Conservation (phyloP, 768 basidiomycete genomes). For the Mycena indigotica region DNA sequence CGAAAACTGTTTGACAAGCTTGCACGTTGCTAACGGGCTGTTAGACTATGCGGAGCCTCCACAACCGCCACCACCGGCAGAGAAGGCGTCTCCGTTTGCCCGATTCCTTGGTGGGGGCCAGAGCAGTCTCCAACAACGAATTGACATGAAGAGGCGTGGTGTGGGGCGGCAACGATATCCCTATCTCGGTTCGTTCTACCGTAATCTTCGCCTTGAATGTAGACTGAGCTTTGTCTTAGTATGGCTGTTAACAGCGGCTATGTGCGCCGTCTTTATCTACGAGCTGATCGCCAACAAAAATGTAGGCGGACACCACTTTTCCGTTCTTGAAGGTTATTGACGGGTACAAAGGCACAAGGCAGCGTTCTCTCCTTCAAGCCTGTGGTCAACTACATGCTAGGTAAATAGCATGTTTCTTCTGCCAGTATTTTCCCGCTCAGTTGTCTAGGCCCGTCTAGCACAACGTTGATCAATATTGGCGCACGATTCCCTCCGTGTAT, state of each 20-base stretch:
- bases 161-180: conserved; percentile 82
- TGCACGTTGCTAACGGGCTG: background rate
- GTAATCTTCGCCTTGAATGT: conserved; percentile 15
- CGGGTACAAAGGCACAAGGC: conserved; percentile 58
- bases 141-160: conserved; percentile 86
- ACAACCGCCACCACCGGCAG: conserved; percentile 29
- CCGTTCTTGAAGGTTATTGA: background rate
- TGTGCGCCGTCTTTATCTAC: conserved; percentile 80
- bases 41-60: conserved; percentile 69
- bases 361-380: conserved; percentile 88
- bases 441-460: conserved; percentile 86
- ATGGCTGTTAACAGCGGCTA: conserved; percentile 63
- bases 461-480: conserved; percentile 82
- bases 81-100: conserved; percentile 44
- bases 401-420: too few relatives aligned
- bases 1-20: conserved; percentile 3
- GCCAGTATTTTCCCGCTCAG: too few relatives aligned
- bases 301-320: too few relatives aligned
- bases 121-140: conserved; percentile 75
- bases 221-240: conserved; percentile 41
- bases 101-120: conserved; percentile 48
- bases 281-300: conserved; percentile 76
- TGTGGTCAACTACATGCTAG: conserved; percentile 83
- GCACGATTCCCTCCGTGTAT: conserved; percentile 95
- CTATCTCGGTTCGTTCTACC: conserved; percentile 56